Evolutionary conservation across 495 filamentous ascomycete species (phyloP).

Genomic region (Aspergillus biplanus): DNA sequence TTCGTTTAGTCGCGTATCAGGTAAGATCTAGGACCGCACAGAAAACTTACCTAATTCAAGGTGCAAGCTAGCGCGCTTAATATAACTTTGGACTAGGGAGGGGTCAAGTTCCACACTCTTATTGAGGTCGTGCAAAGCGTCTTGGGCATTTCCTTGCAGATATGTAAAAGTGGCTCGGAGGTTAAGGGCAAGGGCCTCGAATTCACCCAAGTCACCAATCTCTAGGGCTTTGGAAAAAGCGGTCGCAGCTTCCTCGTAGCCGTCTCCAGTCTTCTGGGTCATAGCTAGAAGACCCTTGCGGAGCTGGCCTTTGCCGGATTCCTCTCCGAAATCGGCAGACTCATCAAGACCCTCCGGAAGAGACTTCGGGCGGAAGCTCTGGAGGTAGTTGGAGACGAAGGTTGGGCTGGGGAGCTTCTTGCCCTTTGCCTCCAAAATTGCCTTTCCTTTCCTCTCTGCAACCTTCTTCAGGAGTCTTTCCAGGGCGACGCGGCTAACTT

Average conservation of each 20-base stretch:
- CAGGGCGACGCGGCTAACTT: constrained; percentile 82
- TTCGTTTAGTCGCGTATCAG: constrained; percentile 15
- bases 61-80: constrained; percentile 98
- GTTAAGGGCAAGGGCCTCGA: constrained; percentile 92
- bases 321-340: constrained; percentile 70
- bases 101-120: constrained; percentile 91
- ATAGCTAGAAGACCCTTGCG: constrained; percentile 80
- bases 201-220: constrained; percentile 71
- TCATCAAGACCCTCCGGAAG: constrained; percentile 85
- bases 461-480: constrained; percentile 96
- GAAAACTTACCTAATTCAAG: constrained; percentile 79
- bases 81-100: constrained; percentile 89
- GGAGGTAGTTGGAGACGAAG: constrained; percentile 97
- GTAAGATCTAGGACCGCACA: background rate
- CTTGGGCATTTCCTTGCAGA: constrained; percentile 81
- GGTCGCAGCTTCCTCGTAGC: constrained; percentile 82
- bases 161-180: constrained; percentile 95
- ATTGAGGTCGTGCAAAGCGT: constrained; percentile 80
- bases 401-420: constrained; percentile 90
- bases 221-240: constrained; percentile 90
- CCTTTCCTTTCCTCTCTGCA: constrained; percentile 87
- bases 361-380: constrained; percentile 86
- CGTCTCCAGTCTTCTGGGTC: constrained; percentile 81
- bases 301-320: constrained; percentile 81
- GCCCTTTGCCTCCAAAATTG: constrained; percentile 75